phyloP scores from a whole-genome alignment of 2,329 filamentous ascomycete species.

The Talaromyces sp. region DNA sequence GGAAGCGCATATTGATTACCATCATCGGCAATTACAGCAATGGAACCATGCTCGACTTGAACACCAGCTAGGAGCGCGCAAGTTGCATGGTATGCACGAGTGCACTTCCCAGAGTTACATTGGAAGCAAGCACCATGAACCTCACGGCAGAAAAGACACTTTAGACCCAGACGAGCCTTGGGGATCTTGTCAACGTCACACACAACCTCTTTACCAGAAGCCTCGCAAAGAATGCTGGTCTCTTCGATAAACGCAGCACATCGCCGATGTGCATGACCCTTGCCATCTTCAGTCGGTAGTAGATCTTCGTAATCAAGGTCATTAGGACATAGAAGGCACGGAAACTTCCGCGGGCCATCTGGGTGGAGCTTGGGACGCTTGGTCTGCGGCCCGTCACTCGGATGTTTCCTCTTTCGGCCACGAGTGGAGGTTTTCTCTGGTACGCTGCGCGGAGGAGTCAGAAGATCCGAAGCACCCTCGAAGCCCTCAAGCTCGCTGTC shows the following conservation, averaged over 20 bases:
- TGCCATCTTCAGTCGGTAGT: constrained; percentile 83
- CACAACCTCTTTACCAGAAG: constrained; percentile 70
- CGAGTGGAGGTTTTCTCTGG: constrained; percentile 66
- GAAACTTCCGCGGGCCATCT: constrained; percentile 71
- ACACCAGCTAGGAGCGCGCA: constrained; percentile 92
- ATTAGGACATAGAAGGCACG: constrained; percentile 91
- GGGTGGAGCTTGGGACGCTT: constrained; percentile 79
- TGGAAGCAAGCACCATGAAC: constrained; percentile 97
- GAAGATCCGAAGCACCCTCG: constrained; percentile 68
- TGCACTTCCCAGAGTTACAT: constrained; percentile 92
- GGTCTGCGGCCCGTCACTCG: constrained; percentile 60
- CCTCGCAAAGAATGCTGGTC: constrained; percentile 76
- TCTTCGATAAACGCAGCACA: constrained; percentile 92
- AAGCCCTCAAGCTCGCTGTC: constrained; percentile 68
- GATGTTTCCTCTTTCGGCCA: constrained; percentile 71
- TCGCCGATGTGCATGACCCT: constrained; percentile 76
- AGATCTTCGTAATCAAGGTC: constrained; percentile 79
- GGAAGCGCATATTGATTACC: constrained; percentile 90
- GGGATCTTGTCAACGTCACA: constrained; percentile 79
- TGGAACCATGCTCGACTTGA: constrained; percentile 82
- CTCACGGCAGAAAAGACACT: constrained; percentile 92
- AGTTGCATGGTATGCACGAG: constrained; percentile 89
- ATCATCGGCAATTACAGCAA: constrained; percentile 86
- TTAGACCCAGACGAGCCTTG: constrained; percentile 85
- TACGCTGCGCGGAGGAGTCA: constrained; percentile 76